Evolutionary conservation across 345 rosid genomes (phyloP).

Genomic region (Rhodamnia argentea): DNA sequence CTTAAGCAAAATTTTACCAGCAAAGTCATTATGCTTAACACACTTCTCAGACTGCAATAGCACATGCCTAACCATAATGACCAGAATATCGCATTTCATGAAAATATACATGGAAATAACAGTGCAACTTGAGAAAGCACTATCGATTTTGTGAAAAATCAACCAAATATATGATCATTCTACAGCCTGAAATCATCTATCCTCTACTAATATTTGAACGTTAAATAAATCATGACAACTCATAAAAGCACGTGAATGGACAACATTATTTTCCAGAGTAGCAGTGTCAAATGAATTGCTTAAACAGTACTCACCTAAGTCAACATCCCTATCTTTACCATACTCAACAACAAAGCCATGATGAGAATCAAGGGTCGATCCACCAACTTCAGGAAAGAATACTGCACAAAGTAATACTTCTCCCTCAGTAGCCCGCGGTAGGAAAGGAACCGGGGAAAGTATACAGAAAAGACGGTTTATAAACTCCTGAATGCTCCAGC

Average conservation of each 20-base stretch:
- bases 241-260: not conserved
- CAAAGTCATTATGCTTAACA: not conserved
- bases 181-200: not conserved
- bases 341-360: slow-evolving; percentile 97
- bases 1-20: not conserved
- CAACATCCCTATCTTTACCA: slow-evolving; percentile 82
- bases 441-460: too few species aligned
- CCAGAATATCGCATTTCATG: not conserved
- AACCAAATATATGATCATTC: not conserved
- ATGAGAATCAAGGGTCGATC: slow-evolving; percentile 82
- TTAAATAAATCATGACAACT: not conserved
- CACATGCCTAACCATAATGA: not conserved
- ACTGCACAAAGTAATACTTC: slow-evolving; percentile 29
- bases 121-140: not conserved
- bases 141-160: not conserved
- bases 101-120: not conserved
- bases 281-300: not conserved
- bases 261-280: not conserved
- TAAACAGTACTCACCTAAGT: slow-evolving; percentile 55
- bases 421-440: not conserved
- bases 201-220: not conserved
- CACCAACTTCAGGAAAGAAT: slow-evolving; percentile 84
- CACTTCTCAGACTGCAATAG: not conserved
- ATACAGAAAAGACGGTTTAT: not conserved
- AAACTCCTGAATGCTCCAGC: not conserved